These are phyloP conservation scores for Lentinus brumalis DNA, from an alignment of 768 basidiomycete species.

Conservation along the genomic window DNA sequence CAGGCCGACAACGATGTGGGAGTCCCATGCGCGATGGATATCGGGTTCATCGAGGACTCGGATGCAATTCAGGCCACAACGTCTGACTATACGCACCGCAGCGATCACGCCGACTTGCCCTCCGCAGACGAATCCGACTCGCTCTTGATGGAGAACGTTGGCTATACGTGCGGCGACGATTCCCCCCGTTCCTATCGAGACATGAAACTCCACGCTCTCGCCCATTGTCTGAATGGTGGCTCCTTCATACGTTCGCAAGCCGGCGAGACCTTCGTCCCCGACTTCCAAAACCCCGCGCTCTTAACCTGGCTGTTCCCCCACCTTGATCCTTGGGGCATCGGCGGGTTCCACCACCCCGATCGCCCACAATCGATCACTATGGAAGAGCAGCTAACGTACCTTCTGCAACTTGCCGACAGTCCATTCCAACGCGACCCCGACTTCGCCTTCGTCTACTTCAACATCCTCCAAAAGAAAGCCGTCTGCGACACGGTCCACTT, in stretches of 20 bases:
- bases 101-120: neutral
- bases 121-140: neutral
- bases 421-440: slow-evolving; percentile 10
- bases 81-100: neutral
- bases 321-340: slow-evolving; percentile 20
- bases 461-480: slow-evolving; percentile 17
- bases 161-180: neutral
- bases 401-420: neutral
- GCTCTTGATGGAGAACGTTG: neutral
- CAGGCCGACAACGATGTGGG: too few relatives aligned
- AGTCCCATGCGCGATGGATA: too few relatives aligned
- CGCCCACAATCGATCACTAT: neutral
- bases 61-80: neutral
- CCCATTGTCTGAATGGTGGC: neutral
- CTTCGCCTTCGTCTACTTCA: slow-evolving; percentile 24
- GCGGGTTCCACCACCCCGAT: slow-evolving; percentile 5
- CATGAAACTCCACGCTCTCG: neutral
- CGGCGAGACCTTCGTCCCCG: slow-evolving; percentile 2
- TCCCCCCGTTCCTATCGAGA: neutral
- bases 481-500: slow-evolving; percentile 7
- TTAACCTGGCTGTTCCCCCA: slow-evolving; percentile 18
- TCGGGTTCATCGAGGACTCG: too few relatives aligned
- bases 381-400: slow-evolving; percentile 1
- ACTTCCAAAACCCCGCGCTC: slow-evolving; percentile 8
- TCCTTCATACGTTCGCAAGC: neutral